Percentiles rank a stretch among this genome's conserved stretches.
phyloP scores from a whole-genome alignment of 352 stramenopile genomes.

The Phytophthora pinifolia region DNA sequence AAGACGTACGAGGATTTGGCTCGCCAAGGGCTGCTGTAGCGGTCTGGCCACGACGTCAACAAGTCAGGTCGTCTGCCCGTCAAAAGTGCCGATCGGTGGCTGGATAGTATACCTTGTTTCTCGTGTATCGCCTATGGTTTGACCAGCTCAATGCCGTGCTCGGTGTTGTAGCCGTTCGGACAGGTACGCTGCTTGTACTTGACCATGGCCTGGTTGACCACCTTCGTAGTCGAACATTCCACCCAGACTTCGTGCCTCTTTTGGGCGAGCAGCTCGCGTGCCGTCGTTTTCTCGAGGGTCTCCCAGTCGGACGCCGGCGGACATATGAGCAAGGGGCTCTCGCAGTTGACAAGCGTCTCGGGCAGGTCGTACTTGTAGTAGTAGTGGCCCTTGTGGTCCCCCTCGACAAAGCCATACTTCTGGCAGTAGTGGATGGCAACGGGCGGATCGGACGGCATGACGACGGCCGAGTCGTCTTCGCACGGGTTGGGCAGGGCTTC shows the following conservation, averaged over 20 bases:
- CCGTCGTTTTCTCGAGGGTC: conserved; percentile 16
- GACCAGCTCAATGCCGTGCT: conserved; percentile 40
- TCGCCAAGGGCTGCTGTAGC: conserved; percentile 95
- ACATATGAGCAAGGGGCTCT: conserved; percentile 41
- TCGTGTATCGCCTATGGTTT: conserved; percentile 14
- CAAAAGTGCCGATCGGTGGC: conserved; percentile 4
- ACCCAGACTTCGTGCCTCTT: conserved; percentile 48
- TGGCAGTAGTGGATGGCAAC: conserved; percentile 58
- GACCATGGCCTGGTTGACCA: conserved; percentile 48
- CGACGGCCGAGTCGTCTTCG: conserved; percentile 29
- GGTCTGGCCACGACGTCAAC: conserved; percentile 2
- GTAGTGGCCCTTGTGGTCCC: conserved; percentile 40
- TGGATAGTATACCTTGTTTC: conserved; percentile 18
- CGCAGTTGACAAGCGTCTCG: conserved; percentile 44
- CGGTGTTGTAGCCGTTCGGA: conserved; percentile 46
- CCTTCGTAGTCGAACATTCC: conserved; percentile 43
- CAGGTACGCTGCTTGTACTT: conserved; percentile 49
- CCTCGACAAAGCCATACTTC: conserved; percentile 48
- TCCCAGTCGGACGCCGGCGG: conserved; percentile 45
- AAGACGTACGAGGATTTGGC: conserved; percentile 98
- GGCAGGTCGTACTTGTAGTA: conserved; percentile 66
- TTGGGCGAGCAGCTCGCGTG: conserved; percentile 13
- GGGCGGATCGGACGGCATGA: conserved; percentile 40
- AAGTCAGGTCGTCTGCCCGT: conserved; percentile 10
- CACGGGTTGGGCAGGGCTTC: conserved; percentile 41